These are phyloP conservation scores for Neospermospora avenae DNA, from an alignment of 2,329 filamentous ascomycete species.

Conservation along the genomic window DNA sequence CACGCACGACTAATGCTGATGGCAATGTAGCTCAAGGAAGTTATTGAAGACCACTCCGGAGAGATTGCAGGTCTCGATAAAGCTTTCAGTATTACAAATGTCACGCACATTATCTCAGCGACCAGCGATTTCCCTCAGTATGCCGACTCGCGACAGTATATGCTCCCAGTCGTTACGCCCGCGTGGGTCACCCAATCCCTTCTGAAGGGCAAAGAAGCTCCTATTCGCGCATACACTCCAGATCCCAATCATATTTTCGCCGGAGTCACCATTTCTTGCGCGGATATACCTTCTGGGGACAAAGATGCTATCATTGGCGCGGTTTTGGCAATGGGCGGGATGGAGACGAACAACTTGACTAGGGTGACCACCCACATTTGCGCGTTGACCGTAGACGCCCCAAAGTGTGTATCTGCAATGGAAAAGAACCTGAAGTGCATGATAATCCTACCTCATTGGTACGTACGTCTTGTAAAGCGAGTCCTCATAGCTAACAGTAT, in stretches of 20 bases:
- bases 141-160: conserved; percentile 65
- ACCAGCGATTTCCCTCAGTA: conserved; percentile 94
- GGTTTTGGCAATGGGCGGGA: conserved; percentile 83
- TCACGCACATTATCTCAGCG: conserved; percentile 67
- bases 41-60: conserved; percentile 34
- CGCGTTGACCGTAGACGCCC: conserved; percentile 70
- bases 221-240: conserved; percentile 81
- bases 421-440: conserved; percentile 68
- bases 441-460: conserved; percentile 93
- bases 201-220: conserved; percentile 65
- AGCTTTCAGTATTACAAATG: conserved; percentile 40
- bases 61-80: conserved; percentile 39
- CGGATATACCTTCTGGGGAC: conserved; percentile 79
- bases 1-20: background rate
- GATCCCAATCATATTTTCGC: conserved; percentile 90
- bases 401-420: conserved; percentile 62
- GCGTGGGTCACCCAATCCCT: conserved; percentile 76
- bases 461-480: conserved; percentile 15
- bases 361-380: conserved; percentile 85
- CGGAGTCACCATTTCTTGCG: conserved; percentile 77
- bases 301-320: conserved; percentile 91
- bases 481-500: conserved; percentile 25
- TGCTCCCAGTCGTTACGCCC: conserved; percentile 81
- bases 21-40: conserved; percentile 23
- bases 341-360: conserved; percentile 68